A percentile compares a stretch with the other conserved stretches of the same genome.
These are phyloP conservation scores for Fonsecaea pedrosoi DNA, from an alignment of 2,329 filamentous ascomycete species.

Conservation along the genomic window DNA sequence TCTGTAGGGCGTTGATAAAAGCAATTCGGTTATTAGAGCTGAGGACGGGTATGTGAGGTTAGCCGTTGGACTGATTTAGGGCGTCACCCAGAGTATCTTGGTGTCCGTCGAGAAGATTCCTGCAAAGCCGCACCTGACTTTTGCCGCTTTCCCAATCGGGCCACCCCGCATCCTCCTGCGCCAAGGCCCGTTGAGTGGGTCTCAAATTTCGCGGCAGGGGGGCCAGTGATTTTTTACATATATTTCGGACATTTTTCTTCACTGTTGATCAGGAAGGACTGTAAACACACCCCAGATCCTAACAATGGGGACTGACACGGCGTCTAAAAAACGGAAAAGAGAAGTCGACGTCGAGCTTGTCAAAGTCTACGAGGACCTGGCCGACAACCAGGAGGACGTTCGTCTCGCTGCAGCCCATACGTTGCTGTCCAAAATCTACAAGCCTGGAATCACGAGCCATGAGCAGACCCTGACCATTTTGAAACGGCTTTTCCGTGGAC, in stretches of 20 bases:
- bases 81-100: not conserved
- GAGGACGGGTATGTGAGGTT: not conserved
- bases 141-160: slow-evolving; percentile 5
- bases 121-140: slow-evolving; percentile 6
- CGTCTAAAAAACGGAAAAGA: slow-evolving; percentile 39
- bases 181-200: not conserved
- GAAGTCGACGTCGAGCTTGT: slow-evolving; percentile 53
- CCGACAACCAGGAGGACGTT: slow-evolving; percentile 55
- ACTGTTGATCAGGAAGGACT: not conserved
- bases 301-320: not conserved
- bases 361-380: slow-evolving; percentile 58
- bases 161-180: slow-evolving; percentile 2
- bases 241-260: not conserved
- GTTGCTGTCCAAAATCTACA: slow-evolving; percentile 53
- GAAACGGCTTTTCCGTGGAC: slow-evolving; percentile 78
- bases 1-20: not conserved
- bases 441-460: slow-evolving; percentile 48
- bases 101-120: slow-evolving; percentile 6
- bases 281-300: not conserved
- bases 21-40: not conserved
- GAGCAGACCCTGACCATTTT: slow-evolving; percentile 52
- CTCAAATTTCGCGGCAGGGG: not conserved
- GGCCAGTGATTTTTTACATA: not conserved
- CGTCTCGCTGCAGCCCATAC: slow-evolving; percentile 54
- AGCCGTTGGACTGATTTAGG: not conserved